Conservation (phyloP, 164 flowering plant species). For the Warburgia ugandensis region DNA sequence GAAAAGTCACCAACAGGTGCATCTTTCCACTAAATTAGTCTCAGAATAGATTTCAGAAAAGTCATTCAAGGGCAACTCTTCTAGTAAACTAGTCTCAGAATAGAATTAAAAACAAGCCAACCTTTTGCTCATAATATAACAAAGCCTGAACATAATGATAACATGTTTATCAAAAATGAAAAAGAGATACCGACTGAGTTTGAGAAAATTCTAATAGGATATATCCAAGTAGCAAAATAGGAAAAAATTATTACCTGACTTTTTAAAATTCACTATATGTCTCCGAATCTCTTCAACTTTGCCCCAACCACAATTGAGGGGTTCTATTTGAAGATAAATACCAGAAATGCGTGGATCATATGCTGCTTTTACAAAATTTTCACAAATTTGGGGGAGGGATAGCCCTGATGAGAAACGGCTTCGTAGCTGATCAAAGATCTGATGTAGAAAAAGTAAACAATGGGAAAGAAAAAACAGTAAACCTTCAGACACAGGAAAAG, state of each 20-base stretch:
- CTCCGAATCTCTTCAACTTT: slow-evolving; percentile 91
- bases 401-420: slow-evolving; percentile 75
- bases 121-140: background rate
- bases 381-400: slow-evolving; percentile 89
- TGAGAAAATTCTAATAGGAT: background rate
- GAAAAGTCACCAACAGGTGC: too few species aligned
- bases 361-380: slow-evolving; percentile 80
- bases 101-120: background rate
- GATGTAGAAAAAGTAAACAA: slow-evolving; percentile 9
- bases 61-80: background rate
- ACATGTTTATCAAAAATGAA: background rate
- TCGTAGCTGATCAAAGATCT: slow-evolving; percentile 86
- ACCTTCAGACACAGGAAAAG: background rate
- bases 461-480: background rate
- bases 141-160: background rate
- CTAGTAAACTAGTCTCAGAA: background rate
- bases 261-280: slow-evolving; percentile 68
- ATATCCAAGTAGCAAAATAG: background rate
- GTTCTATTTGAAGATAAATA: slow-evolving; percentile 79
- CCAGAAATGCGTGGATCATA: slow-evolving; percentile 92
- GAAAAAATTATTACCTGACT: slow-evolving; percentile 53
- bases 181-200: background rate
- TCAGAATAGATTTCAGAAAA: too few species aligned
- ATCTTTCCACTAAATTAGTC: too few species aligned
- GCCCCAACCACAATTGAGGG: slow-evolving; percentile 87